Conservation (phyloP, 2,329 filamentous ascomycete genomes). For the Apiospora phragmitis region DNA sequence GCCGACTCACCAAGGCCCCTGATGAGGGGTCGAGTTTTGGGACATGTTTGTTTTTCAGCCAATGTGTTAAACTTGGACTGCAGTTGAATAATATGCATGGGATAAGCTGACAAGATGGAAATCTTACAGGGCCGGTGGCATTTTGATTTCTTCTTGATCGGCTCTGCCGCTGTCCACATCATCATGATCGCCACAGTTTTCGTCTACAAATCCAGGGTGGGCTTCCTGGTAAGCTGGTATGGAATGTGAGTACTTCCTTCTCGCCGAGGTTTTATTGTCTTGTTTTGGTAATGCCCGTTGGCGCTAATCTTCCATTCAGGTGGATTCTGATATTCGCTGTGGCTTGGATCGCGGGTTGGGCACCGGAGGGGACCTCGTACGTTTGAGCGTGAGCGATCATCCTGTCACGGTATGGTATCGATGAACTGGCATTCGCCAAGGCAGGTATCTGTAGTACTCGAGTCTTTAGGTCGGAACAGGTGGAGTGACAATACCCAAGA, state of each 20-base stretch:
- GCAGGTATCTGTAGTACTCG: too few relatives aligned
- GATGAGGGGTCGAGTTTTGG: too few relatives aligned
- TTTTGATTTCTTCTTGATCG: conserved; percentile 10
- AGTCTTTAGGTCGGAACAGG: too few relatives aligned
- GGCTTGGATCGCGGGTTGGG: conserved; percentile 9
- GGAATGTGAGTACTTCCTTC: neutral
- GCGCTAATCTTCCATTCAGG: neutral
- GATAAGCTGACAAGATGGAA: neutral
- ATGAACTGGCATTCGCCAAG: too few relatives aligned
- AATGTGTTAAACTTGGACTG: too few relatives aligned
- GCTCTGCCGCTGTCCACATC: conserved; percentile 5
- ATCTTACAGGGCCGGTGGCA: conserved; percentile 4
- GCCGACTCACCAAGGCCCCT: too few relatives aligned
- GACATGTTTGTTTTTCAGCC: too few relatives aligned
- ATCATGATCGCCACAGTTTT: conserved; percentile 6
- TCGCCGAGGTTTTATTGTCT: neutral
- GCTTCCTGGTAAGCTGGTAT: conserved; percentile 9
- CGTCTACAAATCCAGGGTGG: neutral
- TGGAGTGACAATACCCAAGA: too few relatives aligned
- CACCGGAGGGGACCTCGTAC: conserved; percentile 2
- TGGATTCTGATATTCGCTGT: conserved; percentile 12
- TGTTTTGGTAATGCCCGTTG: neutral
- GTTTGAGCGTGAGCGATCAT: neutral
- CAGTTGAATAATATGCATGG: too few relatives aligned
- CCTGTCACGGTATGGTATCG: neutral